phyloP scores from a whole-genome alignment of 495 filamentous ascomycete genomes.

The Penicillium riverlandense region DNA sequence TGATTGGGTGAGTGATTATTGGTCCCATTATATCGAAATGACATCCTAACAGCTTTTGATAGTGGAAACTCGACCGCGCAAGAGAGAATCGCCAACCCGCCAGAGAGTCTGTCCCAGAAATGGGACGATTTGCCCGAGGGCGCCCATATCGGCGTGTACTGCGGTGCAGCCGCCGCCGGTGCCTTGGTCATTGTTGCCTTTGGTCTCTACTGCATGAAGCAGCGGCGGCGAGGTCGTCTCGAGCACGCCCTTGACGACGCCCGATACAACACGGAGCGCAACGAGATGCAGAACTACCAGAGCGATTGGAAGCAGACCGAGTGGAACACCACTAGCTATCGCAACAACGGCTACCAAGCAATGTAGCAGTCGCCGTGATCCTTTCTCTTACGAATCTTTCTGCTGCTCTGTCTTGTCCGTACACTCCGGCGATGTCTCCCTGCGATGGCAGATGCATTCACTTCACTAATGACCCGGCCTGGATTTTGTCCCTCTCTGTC shows the following conservation, averaged over 20 bases:
- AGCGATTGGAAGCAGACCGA: constrained; percentile 33
- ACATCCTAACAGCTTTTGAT: background rate
- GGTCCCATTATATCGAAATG: background rate
- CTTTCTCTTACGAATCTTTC: constrained; percentile 9
- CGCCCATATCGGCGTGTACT: constrained; percentile 55
- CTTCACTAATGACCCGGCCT: constrained; percentile 12
- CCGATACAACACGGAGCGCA: constrained; percentile 49
- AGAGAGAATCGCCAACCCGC: constrained; percentile 18
- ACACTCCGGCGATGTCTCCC: background rate
- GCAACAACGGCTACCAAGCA: constrained; percentile 15
- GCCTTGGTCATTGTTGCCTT: constrained; percentile 41
- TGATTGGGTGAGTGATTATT: constrained; percentile 41
- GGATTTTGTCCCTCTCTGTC: background rate
- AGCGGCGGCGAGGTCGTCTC: constrained; percentile 56
- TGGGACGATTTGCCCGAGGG: constrained; percentile 48
- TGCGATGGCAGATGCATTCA: constrained; percentile 4
- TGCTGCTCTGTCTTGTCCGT: constrained; percentile 1
- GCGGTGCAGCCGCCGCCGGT: constrained; percentile 40
- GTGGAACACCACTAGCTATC: constrained; percentile 32
- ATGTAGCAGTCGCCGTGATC: background rate
- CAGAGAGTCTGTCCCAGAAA: constrained; percentile 45
- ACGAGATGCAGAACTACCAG: constrained; percentile 55
- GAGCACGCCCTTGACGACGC: constrained; percentile 54
- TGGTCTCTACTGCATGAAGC: constrained; percentile 56
- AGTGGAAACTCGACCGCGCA: constrained; percentile 53